Evolutionary conservation across 164 flowering plant species (phyloP).

Genomic region (Vitis labrusca): DNA sequence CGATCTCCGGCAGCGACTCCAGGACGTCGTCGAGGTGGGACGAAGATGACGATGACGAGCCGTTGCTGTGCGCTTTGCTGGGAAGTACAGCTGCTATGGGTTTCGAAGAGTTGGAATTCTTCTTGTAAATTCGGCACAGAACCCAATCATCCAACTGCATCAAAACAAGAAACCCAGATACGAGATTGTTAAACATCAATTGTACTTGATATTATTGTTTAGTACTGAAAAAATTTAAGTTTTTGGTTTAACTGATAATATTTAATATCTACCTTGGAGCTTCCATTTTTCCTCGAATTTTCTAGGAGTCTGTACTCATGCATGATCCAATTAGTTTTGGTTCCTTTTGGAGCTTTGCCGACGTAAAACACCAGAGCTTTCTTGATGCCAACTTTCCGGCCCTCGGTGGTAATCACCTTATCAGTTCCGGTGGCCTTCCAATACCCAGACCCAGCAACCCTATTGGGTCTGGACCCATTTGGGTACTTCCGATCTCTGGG

Average conservation of each 20-base stretch:
- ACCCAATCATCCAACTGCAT: constrained; percentile 89
- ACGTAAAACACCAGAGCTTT: constrained; percentile 83
- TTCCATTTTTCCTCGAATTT: constrained; percentile 39
- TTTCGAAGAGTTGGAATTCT: constrained; percentile 48
- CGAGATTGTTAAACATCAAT: background rate
- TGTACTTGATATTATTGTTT: too few species aligned
- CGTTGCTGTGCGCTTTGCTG: constrained; percentile 42
- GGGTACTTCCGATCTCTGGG: constrained; percentile 89
- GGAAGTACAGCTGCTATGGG: constrained; percentile 13
- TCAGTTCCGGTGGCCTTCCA: constrained; percentile 98
- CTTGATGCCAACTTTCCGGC: constrained; percentile 78
- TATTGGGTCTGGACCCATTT: constrained; percentile 83
- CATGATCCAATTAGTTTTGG: constrained; percentile 93
- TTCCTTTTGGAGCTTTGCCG: constrained; percentile 88
- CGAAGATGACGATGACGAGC: constrained; percentile 42
- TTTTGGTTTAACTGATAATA: too few species aligned
- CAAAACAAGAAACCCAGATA: constrained; percentile 6
- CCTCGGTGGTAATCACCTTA: constrained; percentile 61
- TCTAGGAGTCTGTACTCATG: constrained; percentile 79
- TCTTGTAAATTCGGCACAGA: constrained; percentile 77
- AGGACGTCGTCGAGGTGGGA: constrained; percentile 65
- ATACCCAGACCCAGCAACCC: constrained; percentile 89
- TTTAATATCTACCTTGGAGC: constrained; percentile 46
- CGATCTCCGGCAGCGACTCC: constrained; percentile 65
- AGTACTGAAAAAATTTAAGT: too few species aligned